Conservation (phyloP, 202 grass and related monocot genomes). For the Panicum hallii region DNA sequence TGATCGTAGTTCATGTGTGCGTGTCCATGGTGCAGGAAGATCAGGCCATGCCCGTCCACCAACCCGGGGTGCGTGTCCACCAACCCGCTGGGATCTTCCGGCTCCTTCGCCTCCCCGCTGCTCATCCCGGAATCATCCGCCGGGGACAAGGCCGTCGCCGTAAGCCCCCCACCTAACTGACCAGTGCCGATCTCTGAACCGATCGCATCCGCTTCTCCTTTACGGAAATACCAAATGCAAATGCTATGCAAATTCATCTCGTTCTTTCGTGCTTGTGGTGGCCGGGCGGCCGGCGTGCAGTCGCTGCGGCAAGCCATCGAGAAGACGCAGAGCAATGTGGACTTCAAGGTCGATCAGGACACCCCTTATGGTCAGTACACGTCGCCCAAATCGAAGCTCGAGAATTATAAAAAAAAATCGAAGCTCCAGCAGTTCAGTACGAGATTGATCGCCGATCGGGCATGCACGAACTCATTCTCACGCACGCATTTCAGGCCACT, state of each 20-base stretch:
- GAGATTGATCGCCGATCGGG: neutral
- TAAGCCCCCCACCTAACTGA: neutral
- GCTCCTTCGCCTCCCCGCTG: slow-evolving; percentile 80
- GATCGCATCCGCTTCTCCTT: neutral
- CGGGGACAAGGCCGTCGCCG: slow-evolving; percentile 52
- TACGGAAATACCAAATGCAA: neutral
- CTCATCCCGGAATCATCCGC: slow-evolving; percentile 66
- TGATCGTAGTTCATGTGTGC: neutral
- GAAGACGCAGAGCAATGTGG: slow-evolving; percentile 72
- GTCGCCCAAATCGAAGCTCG: neutral
- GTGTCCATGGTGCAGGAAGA: slow-evolving; percentile 56
- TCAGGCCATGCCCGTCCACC: slow-evolving; percentile 84
- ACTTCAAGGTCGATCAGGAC: slow-evolving; percentile 67
- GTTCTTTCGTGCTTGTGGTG: neutral
- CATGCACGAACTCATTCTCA: neutral
- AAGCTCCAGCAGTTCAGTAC: neutral
- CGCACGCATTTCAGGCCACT: slow-evolving; percentile 54
- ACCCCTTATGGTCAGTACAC: slow-evolving; percentile 54
- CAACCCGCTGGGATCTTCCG: slow-evolving; percentile 71
- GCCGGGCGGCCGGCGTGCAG: slow-evolving; percentile 28
- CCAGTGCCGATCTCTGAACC: neutral
- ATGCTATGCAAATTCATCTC: neutral
- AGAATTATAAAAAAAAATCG: neutral
- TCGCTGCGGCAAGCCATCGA: slow-evolving; percentile 66
- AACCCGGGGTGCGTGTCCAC: slow-evolving; percentile 89